Base-by-base conservation (phyloP, 805 yeast genomes). In the Lachancea cidri region DNA sequence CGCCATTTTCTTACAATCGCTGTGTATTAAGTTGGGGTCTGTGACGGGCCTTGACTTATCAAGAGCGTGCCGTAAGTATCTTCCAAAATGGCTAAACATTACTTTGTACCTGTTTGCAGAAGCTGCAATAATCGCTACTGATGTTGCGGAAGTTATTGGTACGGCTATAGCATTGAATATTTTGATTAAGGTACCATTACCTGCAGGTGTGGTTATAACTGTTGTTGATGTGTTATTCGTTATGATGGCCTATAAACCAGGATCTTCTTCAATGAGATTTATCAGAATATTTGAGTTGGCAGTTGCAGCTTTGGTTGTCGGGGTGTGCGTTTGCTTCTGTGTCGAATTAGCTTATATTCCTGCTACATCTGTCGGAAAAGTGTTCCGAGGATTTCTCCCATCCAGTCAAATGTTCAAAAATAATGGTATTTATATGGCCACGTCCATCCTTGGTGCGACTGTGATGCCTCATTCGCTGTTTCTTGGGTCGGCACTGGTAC, bases 391-490 rank as follows among this genome's bases (percentile, higher is more conserved):
- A 0, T 84, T 76, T 57, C 67, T 85, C 16, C 95, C 96, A 1
- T 68, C 75, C 0, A 47, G 50, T 8, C 64, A 65, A 17, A 62
- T 77, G 57, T 65, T 69, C 34, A 77, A 75, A 48, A 76, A 74
- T 52, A 72, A 75, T 54, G 91, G 94, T 4, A 66, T 85, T 34
- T 85, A 81, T 53, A 67, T 83, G 31, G 79, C 89, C 18, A 73
- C 87, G 47, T 93, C 95, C 8, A 83, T 87, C 44, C 70, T 87
- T 35, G 96, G 96, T 44, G 96, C 96, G 11, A 87, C 96, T 0
- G 95, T 87, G 17, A 87, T 87, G 96, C 96, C 96, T 4, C 96
- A 87, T 58, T 81, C 89, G 2, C 67, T 87, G 35, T 87, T 85
- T 57, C 67, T 87, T 40, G 96, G 96, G 0, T 82, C 91, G 0